Evolutionary conservation across 805 yeast genomes (phyloP), one percentile per base, ranked within the genome.

Genomic region (Candida manassasensis): DNA sequence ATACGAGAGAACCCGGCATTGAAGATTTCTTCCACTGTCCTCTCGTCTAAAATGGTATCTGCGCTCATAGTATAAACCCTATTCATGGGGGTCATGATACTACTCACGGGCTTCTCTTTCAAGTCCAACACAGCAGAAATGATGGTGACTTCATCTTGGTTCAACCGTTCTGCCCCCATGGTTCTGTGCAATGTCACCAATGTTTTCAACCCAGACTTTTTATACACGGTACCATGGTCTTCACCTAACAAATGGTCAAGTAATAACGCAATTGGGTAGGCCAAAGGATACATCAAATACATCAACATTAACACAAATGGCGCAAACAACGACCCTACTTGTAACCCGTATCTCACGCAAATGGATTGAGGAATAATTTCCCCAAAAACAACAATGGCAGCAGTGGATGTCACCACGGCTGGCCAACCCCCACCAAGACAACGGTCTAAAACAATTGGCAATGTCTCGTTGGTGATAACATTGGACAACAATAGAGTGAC

Each of bases 401-500:
- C 89, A 0, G 98, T 89, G n/a, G 97, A 81, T 9, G 88, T 74
- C 10, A 88, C 85, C 24, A 90, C 96, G 0, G 98, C 98, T 10
- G 93, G 89, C 84, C 95, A 83, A 1, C 98, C 98, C 28, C 97
- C 97, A 32, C 97, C 97, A 10, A 93, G 73, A 48, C 90, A 83
- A 37, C 94, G 73, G 57, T 90, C 97, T 40, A 93, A 71, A 15
- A 90, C 95, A 47, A 90, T 90, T 1, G 98, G 98, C 41, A 90
- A 70, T 2, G 96, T 82, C 59, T 90, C 97, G 57, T 89, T 89
- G 29, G 97, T 89, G 54, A 89, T 85, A 32, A 89, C 97, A 51
- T 89, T 89, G 5, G 87, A 77, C 21, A 89, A 58, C 39, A 90
- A 69, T 42, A 90, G 62, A 2, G 98, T 90, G 21, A 90, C 97